Evolutionary conservation across 371 early-diverging fungal species (phyloP).

Genomic region (Apophysomyces elegans): DNA sequence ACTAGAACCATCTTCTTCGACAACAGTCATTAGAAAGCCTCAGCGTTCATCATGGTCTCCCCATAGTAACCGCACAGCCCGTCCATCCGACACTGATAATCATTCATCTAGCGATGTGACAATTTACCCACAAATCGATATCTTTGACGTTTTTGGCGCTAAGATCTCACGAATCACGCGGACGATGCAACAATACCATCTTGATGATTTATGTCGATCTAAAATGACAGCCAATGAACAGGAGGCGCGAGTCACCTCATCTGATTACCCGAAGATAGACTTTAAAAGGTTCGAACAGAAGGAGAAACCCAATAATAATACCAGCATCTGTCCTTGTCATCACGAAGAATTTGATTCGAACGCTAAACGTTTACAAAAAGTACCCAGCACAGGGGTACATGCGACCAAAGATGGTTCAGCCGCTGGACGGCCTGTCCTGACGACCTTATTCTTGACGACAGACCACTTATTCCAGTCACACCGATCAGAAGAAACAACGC

Average conservation of each 20-base stretch:
- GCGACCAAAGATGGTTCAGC: background rate
- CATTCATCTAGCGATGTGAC: background rate
- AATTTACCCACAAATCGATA: conserved; percentile 19
- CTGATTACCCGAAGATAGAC: too few species aligned
- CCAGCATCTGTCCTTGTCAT: too few species aligned
- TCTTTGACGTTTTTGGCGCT: conserved; percentile 16
- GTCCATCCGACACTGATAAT: conserved; percentile 16
- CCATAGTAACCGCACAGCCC: conserved; percentile 33
- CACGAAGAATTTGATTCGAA: too few species aligned
- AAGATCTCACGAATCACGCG: conserved; percentile 22
- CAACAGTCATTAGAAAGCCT: background rate
- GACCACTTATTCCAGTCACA: conserved; percentile 42
- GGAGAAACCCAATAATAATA: too few species aligned
- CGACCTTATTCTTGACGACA: conserved; percentile 34
- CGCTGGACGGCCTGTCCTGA: background rate
- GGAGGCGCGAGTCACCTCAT: background rate
- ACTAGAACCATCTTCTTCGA: background rate
- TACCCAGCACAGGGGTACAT: background rate
- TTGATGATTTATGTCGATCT: conserved; percentile 12
- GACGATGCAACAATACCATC: conserved; percentile 20
- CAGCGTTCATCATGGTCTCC: conserved; percentile 22
- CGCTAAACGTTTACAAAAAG: background rate
- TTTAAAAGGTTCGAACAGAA: too few species aligned
- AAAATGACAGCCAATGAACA: background rate
- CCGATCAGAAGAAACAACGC: conserved; percentile 36